Evolutionary conservation across 176 grass and related monocot species (phyloP), one percentile per base, ranked within the genome.

Genomic region (Oryza nivara): DNA sequence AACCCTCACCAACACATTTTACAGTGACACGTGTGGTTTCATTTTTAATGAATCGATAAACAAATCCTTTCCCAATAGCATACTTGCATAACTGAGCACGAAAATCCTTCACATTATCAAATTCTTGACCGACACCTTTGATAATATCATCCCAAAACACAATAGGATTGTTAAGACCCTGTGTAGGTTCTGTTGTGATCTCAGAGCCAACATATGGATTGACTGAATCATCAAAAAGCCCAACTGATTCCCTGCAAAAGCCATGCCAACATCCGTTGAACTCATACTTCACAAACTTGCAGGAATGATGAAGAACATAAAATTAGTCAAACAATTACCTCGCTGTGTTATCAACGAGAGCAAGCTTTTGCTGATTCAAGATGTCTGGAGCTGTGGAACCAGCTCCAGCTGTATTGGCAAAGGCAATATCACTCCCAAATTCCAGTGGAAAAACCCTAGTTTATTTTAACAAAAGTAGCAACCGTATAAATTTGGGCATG

Each of bases 41-140:
- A 86, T 98, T 98, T 80, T 98, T 98, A 54, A 98, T 90, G 82
- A 98, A 98, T 9, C 89, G 81, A 81, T 95, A 98, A 2, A 91
- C 91, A 88, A 98, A 98, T 45, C 96, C 91, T 91, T 93, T 93
- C 65, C 89, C 87, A 30, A 98, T 98, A 44, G 93, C 89, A 64
- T 98, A 98, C 68, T 98, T 98, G 83, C 93, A 95, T 69, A 98
- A 84, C 70, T 95, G 93, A 86, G 91, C 89, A 82, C 96, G 96
- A 72, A 98, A 98, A 70, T 95, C 96, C 83, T 98, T 98, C 68
- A 95, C 93, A 74, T 95, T 98, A 86, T 95, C 92, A 90, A 98
- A 98, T 88, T 95, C 96, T 85, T 98, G 96, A 54, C 93, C 96
- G 30, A 98, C 93, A 77, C 96, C 96, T 65, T 89, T 94, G 68